These are phyloP conservation scores for Pseudoperonospora humuli DNA, from an alignment of 352 stramenopile genomes.

Conservation along the genomic window DNA sequence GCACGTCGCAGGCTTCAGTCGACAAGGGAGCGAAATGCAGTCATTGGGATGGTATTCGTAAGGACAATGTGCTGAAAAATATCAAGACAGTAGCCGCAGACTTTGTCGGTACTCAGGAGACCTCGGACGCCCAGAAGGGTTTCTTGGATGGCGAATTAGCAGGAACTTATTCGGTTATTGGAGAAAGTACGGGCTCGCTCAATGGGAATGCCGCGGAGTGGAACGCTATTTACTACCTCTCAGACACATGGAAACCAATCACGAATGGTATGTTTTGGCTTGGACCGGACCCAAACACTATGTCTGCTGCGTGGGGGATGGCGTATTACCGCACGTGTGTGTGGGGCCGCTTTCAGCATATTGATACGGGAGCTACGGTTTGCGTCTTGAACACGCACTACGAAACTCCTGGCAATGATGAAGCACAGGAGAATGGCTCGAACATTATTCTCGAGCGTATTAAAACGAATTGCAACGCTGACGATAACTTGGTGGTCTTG, in stretches of 20 bases:
- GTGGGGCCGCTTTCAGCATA: conserved; percentile 68
- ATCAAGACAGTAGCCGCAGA: conserved; percentile 47
- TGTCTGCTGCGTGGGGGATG: conserved; percentile 57
- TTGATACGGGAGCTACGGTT: conserved; percentile 44
- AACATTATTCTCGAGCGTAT: conserved; percentile 56
- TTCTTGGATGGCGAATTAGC: conserved; percentile 50
- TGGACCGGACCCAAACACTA: conserved; percentile 39
- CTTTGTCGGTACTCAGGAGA: conserved; percentile 79
- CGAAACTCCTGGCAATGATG: conserved; percentile 68
- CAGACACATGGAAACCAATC: conserved; percentile 47
- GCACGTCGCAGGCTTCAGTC: conserved; percentile 46
- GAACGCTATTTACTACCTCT: conserved; percentile 60
- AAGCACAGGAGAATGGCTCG: conserved; percentile 56
- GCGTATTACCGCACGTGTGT: conserved; percentile 63
- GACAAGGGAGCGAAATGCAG: conserved; percentile 37
- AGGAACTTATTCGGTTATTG: conserved; percentile 56
- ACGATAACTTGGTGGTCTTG: conserved; percentile 56
- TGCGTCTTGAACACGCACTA: conserved; percentile 81
- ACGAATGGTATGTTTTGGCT: conserved; percentile 66
- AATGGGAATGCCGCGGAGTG: conserved; percentile 47
- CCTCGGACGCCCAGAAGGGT: conserved; percentile 53
- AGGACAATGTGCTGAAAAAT: conserved; percentile 49
- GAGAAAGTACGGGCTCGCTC: conserved; percentile 49
- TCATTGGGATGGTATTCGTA: conserved; percentile 59
- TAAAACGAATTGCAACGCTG: conserved; percentile 37